Evolutionary conservation across 1,284 basidiomycete genomes (phyloP), one percentile per base, ranked within the genome.

Genomic region (Stygiomarasmius scandens): DNA sequence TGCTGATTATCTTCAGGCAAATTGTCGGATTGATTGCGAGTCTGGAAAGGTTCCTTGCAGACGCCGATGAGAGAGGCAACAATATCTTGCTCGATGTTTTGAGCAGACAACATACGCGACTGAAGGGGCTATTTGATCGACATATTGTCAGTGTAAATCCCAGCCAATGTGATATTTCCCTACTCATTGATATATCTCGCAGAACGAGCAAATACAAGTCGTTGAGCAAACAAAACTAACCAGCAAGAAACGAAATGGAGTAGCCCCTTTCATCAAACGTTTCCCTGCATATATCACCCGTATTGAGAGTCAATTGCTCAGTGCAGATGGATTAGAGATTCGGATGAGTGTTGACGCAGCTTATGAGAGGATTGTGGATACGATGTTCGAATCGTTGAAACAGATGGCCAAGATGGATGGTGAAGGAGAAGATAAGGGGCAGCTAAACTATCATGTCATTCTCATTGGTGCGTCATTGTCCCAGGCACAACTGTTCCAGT

Each of bases 371-470:
- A 91, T 98, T 47, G 90, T 94, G 29, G 85, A 90, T 58, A 80
- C 87, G 24, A 96, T 98, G 84, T 96, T 98, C 65, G 94, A 95
- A 47, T 89, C 87, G 16, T 74, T 99, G 54, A 95, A 96, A 74
- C 93, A 97, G 60, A 94, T 98, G 84, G 95, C 95, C 10, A 96
- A 95, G 71, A 77, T 95, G 77, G 90, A 94, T 57, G 90, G 90
- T 0, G 92, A 91, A 63, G 89, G 86, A 0, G 95, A 97, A 66
- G 96, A 96, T 73, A 99, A 99, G 73, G 95, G 95, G 0, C 93
- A 96, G 69, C 80, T 98, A 54, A 98, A 98, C 71, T 97, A 96
- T 67, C 93, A 97, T 68, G 93, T 98, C 63, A 90, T 98, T 66
- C 81, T 99, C 63, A 93, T 98, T 59, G 95, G 95, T 95, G 89